Base-by-base conservation (phyloP, 2,329 filamentous ascomycete species). In the Aspergillus luchuensis region DNA sequence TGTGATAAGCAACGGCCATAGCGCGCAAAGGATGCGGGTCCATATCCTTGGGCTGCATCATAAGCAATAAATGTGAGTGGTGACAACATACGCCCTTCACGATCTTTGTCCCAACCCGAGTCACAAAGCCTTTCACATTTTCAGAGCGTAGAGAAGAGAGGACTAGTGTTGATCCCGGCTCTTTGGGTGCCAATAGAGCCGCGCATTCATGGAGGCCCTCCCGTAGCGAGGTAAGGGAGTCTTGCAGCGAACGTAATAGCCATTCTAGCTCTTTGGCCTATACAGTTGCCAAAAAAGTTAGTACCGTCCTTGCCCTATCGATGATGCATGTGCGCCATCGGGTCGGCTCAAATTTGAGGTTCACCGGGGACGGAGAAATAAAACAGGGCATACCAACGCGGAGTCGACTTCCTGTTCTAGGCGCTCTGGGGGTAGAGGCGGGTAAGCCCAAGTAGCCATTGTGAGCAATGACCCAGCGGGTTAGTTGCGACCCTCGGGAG, bases 81-180 rank as follows among this genome's bases (percentile, higher is more conserved):
- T 21, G 23, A 52, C 45, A 49, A 83, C 88, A 69, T 82, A 93
- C 91, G 66, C 92, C 94, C 75, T 96, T 97, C 64, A 96, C 89
- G 65, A 99, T 89, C 55, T 90, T 87, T n/a, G 91, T 91, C 41
- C 95, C 95, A 38, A 96, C 87, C 57, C 95, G 87, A 1, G 94
- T 98, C 62, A 98, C 87, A 69, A 92, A 91, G 17, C 95, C 95
- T 76, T 99, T 99, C 64, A 98, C 88, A 67, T 86, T 87, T 79
- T 99, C 95, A 58, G 91, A 94, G 58, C 93, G 87, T 58, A 90
- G 85, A 13, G 93, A 96, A 63, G 91, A 95, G 66, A 99, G 84
- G 30, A 95, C 93, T 28, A 99, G 86, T 0, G 94, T 99, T 69
- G 89, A 93, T 8, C 92, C 92, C 1, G 89, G 88, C 72, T 96